Conservation (phyloP, 2,329 filamentous ascomycete species). For the Fusarium transvaalense region DNA sequence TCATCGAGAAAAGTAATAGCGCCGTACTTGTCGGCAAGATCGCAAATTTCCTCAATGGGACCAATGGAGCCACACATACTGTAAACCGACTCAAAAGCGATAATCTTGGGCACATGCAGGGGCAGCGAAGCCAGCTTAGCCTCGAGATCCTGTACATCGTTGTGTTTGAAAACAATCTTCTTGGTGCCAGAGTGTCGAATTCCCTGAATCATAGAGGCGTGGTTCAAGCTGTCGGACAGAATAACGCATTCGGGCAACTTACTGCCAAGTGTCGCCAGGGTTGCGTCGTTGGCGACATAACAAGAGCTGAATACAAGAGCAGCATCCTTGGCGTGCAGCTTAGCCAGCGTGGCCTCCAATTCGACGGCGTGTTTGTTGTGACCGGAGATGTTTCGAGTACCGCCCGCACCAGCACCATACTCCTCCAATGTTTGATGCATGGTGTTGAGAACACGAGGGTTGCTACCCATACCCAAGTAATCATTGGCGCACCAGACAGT, state of each 20-base stretch:
- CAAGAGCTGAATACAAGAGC: conserved; percentile 97
- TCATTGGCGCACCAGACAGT: conserved; percentile 99
- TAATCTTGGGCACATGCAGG: conserved; percentile 90
- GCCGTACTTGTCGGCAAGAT: conserved; percentile 96
- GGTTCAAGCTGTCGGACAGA: conserved; percentile 96
- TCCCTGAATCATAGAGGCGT: conserved; percentile 99
- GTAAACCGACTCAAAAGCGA: conserved; percentile 98
- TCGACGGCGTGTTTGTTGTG: conserved; percentile 95
- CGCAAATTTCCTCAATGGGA: conserved; percentile 94
- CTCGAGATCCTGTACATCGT: conserved; percentile 93
- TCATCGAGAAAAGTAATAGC: conserved; percentile 98
- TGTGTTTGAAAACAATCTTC: conserved; percentile 99
- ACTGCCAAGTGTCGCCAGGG: conserved; percentile 94
- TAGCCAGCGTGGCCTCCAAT: conserved; percentile 84
- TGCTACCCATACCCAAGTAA: conserved; percentile 97
- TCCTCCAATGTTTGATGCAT: conserved; percentile 97
- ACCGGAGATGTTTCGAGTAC: conserved; percentile 96
- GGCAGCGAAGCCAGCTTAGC: conserved; percentile 91
- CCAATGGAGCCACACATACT: conserved; percentile 99
- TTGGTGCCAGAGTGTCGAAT: conserved; percentile 97
- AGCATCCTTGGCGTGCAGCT: conserved; percentile 90
- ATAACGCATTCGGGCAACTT: conserved; percentile 98
- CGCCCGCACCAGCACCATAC: conserved; percentile 94
- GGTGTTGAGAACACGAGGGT: conserved; percentile 83
- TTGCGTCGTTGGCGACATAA: conserved; percentile 98